Evolutionary conservation across 2,329 filamentous ascomycete genomes (phyloP).

Genomic region (Alternaria incomplexa): DNA sequence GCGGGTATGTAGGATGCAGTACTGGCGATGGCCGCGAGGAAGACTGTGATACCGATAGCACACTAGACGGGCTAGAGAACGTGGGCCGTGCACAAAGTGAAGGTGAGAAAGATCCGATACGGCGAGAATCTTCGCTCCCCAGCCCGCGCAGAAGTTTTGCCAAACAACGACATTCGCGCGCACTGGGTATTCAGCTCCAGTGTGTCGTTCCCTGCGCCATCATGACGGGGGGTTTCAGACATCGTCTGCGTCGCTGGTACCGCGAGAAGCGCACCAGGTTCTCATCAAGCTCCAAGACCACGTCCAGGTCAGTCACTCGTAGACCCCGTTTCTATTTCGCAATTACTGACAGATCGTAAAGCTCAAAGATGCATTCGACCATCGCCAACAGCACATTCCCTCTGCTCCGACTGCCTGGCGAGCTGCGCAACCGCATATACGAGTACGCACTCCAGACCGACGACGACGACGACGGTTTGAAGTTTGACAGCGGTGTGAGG

Average conservation of each 20-base stretch:
- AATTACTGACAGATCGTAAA: neutral
- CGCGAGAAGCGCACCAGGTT: neutral
- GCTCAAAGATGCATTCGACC: neutral
- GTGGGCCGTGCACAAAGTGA: neutral
- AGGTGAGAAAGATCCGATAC: neutral
- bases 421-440: neutral
- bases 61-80: neutral
- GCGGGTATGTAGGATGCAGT: neutral
- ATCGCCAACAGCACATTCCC: neutral
- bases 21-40: neutral
- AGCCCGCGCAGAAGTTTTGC: neutral
- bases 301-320: neutral
- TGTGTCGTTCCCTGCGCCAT: neutral
- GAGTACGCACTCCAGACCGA: neutral
- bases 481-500: neutral
- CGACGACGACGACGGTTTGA: neutral
- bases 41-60: neutral
- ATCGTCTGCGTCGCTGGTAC: neutral
- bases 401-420: neutral
- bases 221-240: neutral
- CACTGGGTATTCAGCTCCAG: neutral
- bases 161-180: neutral
- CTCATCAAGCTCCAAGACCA: neutral
- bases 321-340: neutral
- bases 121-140: neutral